Evolutionary conservation across 805 yeast species (phyloP).

Genomic region (Yamadazyma sp.): DNA sequence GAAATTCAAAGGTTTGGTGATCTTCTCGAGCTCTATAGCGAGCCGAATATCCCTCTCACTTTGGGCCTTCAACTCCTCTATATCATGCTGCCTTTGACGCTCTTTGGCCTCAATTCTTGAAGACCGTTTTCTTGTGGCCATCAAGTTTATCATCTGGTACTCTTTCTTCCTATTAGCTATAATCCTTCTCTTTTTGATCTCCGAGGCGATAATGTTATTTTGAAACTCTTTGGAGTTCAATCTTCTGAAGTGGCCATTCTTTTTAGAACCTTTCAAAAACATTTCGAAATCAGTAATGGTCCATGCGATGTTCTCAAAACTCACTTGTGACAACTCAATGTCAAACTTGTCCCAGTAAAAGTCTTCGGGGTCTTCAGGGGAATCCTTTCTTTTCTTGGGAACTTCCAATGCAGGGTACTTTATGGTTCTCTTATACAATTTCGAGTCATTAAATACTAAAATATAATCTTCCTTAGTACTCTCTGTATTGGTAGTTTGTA

Average conservation of each 20-base stretch:
- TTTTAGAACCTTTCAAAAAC: constrained; percentile 23
- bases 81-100: constrained; percentile 52
- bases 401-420: constrained; percentile 26
- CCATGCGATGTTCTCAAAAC: constrained; percentile 32
- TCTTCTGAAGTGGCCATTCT: constrained; percentile 5
- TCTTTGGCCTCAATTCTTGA: constrained; percentile 70
- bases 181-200: constrained; percentile 53
- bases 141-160: constrained; percentile 57
- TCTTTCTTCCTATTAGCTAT: constrained; percentile 59
- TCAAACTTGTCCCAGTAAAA: constrained; percentile 33
- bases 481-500: constrained; percentile 11
- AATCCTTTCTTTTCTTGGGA: constrained; percentile 35
- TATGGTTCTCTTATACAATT: constrained; percentile 46
- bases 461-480: constrained; percentile 28
- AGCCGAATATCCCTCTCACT: constrained; percentile 47
- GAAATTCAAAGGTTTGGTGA: constrained; percentile 13
- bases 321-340: constrained; percentile 19
- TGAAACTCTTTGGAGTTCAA: constrained; percentile 11
- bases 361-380: constrained; percentile 34
- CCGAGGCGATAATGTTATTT: constrained; percentile 22
- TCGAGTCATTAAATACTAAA: constrained; percentile 48
- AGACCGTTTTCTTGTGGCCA: constrained; percentile 72
- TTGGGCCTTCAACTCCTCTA: constrained; percentile 29
- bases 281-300: constrained; percentile 31
- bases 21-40: constrained; percentile 30